Evolutionary conservation across 2,329 filamentous ascomycete species (phyloP).

Genomic region (Pyrenochaeta sp.): DNA sequence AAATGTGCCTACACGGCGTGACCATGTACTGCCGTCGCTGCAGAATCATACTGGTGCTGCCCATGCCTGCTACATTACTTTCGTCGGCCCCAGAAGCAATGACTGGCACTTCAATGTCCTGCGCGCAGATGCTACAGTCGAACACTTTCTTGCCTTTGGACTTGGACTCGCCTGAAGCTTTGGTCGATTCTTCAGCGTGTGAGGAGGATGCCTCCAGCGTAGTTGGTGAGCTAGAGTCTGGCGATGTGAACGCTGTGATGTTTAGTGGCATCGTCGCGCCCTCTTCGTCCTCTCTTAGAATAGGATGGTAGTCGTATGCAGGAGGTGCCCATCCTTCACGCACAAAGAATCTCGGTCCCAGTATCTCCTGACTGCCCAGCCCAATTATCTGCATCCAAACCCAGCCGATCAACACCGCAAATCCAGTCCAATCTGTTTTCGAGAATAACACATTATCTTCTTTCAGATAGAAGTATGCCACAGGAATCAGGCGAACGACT

Average conservation of each 20-base stretch:
- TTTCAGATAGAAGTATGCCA: constrained; percentile 84
- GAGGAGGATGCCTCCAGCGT: constrained; percentile 17
- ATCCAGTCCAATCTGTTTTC: constrained; percentile 69
- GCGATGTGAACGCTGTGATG: constrained; percentile 47
- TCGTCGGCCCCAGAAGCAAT: constrained; percentile 59
- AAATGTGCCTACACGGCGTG: constrained; percentile 94
- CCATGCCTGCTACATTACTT: constrained; percentile 49
- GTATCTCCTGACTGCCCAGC: constrained; percentile 80
- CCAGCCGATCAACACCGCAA: constrained; percentile 75
- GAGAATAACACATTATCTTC: constrained; percentile 83
- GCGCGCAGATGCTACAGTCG: constrained; percentile 95
- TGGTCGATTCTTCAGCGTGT: constrained; percentile 13
- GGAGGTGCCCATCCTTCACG: constrained; percentile 70
- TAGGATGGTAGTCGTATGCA: constrained; percentile 94
- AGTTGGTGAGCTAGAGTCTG: constrained; percentile 11
- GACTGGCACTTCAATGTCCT: constrained; percentile 87
- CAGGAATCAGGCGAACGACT: constrained; percentile 75
- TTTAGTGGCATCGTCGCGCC: constrained; percentile 80
- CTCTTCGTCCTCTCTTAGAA: constrained; percentile 84
- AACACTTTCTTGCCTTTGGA: constrained; percentile 69
- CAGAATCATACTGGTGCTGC: constrained; percentile 67
- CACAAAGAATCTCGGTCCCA: constrained; percentile 88
- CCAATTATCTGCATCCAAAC: constrained; percentile 84
- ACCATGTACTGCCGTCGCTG: constrained; percentile 92
- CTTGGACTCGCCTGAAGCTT: constrained; percentile 53